phyloP scores from a whole-genome alignment of 2,329 filamentous ascomycete genomes.

The Penicillium sp. region DNA sequence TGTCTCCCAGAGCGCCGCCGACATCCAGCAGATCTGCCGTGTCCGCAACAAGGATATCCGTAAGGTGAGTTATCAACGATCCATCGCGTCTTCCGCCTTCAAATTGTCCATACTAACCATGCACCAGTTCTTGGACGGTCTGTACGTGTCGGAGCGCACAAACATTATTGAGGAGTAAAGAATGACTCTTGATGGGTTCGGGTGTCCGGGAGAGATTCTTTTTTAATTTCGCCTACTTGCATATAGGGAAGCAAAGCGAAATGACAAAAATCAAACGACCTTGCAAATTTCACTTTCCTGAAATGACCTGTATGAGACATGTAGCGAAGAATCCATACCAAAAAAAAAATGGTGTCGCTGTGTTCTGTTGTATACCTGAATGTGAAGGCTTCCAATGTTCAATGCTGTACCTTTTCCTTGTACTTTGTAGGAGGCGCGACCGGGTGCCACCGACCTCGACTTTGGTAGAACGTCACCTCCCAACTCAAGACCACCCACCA shows the following conservation, averaged over 20 bases:
- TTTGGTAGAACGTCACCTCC: background rate
- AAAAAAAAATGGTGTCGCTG: conserved; percentile 4
- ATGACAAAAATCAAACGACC: conserved; percentile 36
- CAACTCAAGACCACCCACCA: background rate
- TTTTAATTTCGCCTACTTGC: conserved; percentile 41
- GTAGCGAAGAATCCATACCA: conserved; percentile 23
- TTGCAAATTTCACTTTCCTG: conserved; percentile 25
- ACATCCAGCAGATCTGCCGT: conserved; percentile 99
- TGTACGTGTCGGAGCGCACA: conserved; percentile 98
- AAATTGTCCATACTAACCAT: conserved; percentile 3
- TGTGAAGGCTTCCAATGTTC: background rate
- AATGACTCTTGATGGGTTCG: conserved; percentile 33
- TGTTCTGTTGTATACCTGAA: background rate
- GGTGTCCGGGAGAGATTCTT: conserved; percentile 39
- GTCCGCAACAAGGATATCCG: conserved; percentile 99
- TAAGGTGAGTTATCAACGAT: conserved; percentile 62
- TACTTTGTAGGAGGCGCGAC: background rate
- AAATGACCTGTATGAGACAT: conserved; percentile 30
- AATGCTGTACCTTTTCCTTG: background rate
- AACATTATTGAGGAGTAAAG: conserved; percentile 72
- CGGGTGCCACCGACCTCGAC: background rate
- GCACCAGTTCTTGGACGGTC: conserved; percentile 91
- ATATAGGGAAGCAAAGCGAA: conserved; percentile 41
- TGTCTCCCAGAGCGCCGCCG: conserved; percentile 96
- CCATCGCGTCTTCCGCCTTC: background rate